Evolutionary conservation across 176 grass and related monocot genomes (phyloP), one percentile per base, ranked within the genome.

Genomic region (Pontederia paniculata): DNA sequence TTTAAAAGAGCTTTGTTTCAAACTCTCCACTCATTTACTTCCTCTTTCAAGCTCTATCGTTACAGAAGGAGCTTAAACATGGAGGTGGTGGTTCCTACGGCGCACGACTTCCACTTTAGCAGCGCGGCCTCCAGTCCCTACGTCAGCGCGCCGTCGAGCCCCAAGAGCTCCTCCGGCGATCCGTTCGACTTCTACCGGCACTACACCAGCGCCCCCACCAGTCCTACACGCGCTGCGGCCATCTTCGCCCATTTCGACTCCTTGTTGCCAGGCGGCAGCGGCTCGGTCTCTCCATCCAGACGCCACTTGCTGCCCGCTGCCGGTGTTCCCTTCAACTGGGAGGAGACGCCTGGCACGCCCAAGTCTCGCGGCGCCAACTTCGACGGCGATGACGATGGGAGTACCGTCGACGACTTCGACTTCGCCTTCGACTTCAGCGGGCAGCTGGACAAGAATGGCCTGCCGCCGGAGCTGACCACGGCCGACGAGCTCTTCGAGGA

Each of bases 401-500:
- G 12, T 5, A 8, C 60, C 21, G 43, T 15, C 11, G 56, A 42
- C 31, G 23, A 0, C 12, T 58, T 20, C 44, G 77, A 78, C 13
- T 19, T 73, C 13, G 77, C 83, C 62, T 98, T 98, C 54, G 87
- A 91, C 54, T 98, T 88, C 78, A 74, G 78, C 74, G 74, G 81
- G 8, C 73, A 80, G 15, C 68, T 80, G 23, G 77, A 82, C 74
- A 73, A 74, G 55, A 65, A 23, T 13, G 68, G 57, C 70, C 68
- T 64, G 20, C 23, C 50, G 59, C 56, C 55, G 0, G 66, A 75
- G 12, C 55, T 84, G 28, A 80, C 69, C 0, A 31, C 75, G 12
- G 87, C 93, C 0, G 87, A 98, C 21, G 83, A 91, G 77, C 93
- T 98, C 76, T 88, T 98, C 49, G 75, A 41, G 25, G 28, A 67